Evolutionary conservation across 1,284 basidiomycete species (phyloP).

Genomic region (Irpex rosettiformis): DNA sequence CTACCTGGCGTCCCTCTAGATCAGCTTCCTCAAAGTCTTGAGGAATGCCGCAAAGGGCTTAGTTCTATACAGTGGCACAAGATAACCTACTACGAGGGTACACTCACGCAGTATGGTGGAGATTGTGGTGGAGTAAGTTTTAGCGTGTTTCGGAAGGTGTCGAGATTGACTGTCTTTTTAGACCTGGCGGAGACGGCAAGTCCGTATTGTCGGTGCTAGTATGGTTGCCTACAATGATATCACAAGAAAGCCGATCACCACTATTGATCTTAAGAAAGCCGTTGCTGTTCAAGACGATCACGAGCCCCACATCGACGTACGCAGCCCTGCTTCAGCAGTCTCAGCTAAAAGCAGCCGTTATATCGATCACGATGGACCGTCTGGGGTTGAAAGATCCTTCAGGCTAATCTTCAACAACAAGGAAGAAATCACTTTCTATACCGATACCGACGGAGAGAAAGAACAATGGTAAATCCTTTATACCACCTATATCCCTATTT

Average conservation of each 20-base stretch:
- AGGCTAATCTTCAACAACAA: constrained; percentile 77
- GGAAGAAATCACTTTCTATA: constrained; percentile 86
- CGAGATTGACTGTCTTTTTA: constrained; percentile 31
- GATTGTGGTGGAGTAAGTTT: constrained; percentile 74
- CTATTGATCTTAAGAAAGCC: constrained; percentile 89
- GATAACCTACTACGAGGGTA: constrained; percentile 88
- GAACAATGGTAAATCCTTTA: constrained; percentile 66
- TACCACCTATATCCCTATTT: not conserved
- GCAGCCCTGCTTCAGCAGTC: constrained; percentile 40
- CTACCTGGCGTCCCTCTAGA: constrained; percentile 77
- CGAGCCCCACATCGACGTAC: constrained; percentile 41
- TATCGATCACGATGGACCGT: constrained; percentile 67
- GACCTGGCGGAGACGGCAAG: constrained; percentile 86
- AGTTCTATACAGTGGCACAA: constrained; percentile 90
- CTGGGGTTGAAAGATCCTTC: constrained; percentile 84
- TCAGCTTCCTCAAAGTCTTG: constrained; percentile 86
- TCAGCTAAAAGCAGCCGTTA: constrained; percentile 38
- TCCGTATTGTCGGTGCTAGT: constrained; percentile 84
- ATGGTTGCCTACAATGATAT: constrained; percentile 93
- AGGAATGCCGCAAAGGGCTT: constrained; percentile 89
- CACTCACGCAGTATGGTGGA: constrained; percentile 92
- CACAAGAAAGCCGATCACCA: constrained; percentile 86
- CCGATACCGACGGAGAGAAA: constrained; percentile 90
- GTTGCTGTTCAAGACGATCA: constrained; percentile 75
- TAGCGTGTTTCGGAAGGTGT: constrained; percentile 15